These are phyloP conservation scores for Mycena citricolor DNA, from an alignment of 1,284 basidiomycete species.

Conservation along the genomic window DNA sequence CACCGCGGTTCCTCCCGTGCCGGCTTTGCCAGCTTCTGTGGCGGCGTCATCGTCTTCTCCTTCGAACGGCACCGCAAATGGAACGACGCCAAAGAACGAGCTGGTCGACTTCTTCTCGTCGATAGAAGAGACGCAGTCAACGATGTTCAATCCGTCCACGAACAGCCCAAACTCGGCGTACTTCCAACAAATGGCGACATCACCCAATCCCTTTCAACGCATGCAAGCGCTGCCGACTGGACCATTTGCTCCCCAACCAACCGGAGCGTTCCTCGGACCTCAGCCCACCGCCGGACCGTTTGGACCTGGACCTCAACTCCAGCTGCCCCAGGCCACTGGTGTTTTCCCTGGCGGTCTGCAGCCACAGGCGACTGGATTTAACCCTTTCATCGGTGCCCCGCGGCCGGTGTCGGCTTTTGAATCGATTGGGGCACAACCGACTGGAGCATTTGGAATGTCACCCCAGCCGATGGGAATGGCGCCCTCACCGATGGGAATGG, in stretches of 20 bases:
- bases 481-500: no score
- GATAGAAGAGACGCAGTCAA: conserved; percentile 82
- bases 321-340: conserved; percentile 37
- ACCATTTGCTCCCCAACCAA: conserved; percentile 33
- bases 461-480: no score
- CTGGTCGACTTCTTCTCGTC: conserved; percentile 89
- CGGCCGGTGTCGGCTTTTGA: conserved; percentile 17
- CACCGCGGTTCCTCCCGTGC: conserved; percentile 14
- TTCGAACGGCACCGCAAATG: conserved; percentile 17
- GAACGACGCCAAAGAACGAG: conserved; percentile 33
- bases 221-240: conserved; percentile 53
- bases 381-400: conserved; percentile 46
- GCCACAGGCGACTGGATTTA: conserved; percentile 66
- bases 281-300: conserved; percentile 35
- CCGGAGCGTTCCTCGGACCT: conserved; percentile 38
- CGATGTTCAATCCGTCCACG: conserved; percentile 68
- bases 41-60: conserved; percentile 9
- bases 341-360: conserved; percentile 36
- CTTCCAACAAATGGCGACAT: conserved; percentile 57
- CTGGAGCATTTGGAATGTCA: conserved; percentile 3
- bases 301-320: conserved; percentile 28
- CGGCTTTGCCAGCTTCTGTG: conserved; percentile 12
- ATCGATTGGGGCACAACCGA: conserved; percentile 11
- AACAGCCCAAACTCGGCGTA: conserved; percentile 54
- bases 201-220: conserved; percentile 75